These are phyloP conservation scores for Cyberlindnera mycetangii DNA, from an alignment of 805 yeast species.

Conservation along the genomic window DNA sequence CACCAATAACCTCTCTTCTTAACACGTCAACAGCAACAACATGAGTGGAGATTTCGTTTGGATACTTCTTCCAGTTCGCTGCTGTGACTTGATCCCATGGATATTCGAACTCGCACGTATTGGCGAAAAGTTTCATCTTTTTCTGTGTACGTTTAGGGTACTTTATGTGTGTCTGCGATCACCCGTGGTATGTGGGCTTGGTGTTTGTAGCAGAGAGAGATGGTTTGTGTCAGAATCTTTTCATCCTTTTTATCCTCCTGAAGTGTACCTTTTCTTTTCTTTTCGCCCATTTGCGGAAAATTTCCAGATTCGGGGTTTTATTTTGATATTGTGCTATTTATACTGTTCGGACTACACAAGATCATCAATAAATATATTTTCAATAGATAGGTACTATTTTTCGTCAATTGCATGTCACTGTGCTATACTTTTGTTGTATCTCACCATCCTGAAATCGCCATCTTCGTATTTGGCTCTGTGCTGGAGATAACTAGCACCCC, in stretches of 20 bases:
- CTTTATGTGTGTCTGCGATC: neutral
- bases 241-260: too few species aligned
- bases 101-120: constrained; percentile 68
- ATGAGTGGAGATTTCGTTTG: constrained; percentile 90
- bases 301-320: too few species aligned
- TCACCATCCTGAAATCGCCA: constrained; percentile 40
- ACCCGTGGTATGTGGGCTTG: too few species aligned
- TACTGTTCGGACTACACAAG: too few species aligned
- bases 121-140: constrained; percentile 82
- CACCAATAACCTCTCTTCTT: constrained; percentile 63
- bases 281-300: too few species aligned
- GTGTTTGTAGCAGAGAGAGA: too few species aligned
- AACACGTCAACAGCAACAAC: constrained; percentile 91
- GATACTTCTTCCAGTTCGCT: constrained; percentile 96
- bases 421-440: constrained; percentile 16
- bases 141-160: neutral
- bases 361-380: too few species aligned
- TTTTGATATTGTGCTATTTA: too few species aligned
- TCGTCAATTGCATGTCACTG: too few species aligned
- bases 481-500: constrained; percentile 36
- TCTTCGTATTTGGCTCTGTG: constrained; percentile 30
- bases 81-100: constrained; percentile 95
- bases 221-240: too few species aligned
- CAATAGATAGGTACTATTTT: too few species aligned
- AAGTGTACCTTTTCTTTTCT: too few species aligned